Conservation (phyloP, 2,329 filamentous ascomycete species). For the Penicillium sp. region DNA sequence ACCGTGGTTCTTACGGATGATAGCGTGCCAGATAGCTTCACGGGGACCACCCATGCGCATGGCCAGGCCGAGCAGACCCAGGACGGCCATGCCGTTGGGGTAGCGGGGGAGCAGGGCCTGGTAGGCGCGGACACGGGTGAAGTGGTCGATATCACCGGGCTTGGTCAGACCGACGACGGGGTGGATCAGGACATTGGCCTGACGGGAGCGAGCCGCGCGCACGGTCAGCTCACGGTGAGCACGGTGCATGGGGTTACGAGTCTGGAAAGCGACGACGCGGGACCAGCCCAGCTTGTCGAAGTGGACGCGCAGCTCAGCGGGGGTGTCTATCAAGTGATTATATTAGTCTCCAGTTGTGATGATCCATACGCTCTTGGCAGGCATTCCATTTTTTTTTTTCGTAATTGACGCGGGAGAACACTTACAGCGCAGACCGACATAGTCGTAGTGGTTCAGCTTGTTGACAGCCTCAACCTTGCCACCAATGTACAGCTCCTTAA, state of each 20-base stretch:
- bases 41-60: slow-evolving; percentile 99
- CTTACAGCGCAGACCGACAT: slow-evolving; percentile 91
- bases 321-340: slow-evolving; percentile 67
- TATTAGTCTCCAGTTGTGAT: slow-evolving; percentile 9
- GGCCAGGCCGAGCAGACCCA: slow-evolving; percentile 90
- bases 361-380: background rate
- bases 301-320: slow-evolving; percentile 89
- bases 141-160: slow-evolving; percentile 99
- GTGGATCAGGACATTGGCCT: slow-evolving; percentile 98
- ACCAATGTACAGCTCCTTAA: slow-evolving; percentile 88
- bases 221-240: slow-evolving; percentile 98
- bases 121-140: slow-evolving; percentile 98
- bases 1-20: slow-evolving; percentile 99
- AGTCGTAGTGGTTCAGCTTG: slow-evolving; percentile 97
- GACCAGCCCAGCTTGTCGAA: slow-evolving; percentile 99
- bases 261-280: slow-evolving; percentile 98
- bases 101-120: slow-evolving; percentile 94
- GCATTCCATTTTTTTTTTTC: no score
- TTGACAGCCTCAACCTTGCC: slow-evolving; percentile 96
- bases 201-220: slow-evolving; percentile 89
- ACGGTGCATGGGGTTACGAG: slow-evolving; percentile 98
- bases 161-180: slow-evolving; percentile 98
- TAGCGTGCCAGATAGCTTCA: slow-evolving; percentile 99
- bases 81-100: slow-evolving; percentile 97
- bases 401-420: slow-evolving; percentile 14